Evolutionary conservation across 495 filamentous ascomycete genomes (phyloP), one percentile per base, ranked within the genome.

Genomic region (Annulohypoxylon maeteangense): DNA sequence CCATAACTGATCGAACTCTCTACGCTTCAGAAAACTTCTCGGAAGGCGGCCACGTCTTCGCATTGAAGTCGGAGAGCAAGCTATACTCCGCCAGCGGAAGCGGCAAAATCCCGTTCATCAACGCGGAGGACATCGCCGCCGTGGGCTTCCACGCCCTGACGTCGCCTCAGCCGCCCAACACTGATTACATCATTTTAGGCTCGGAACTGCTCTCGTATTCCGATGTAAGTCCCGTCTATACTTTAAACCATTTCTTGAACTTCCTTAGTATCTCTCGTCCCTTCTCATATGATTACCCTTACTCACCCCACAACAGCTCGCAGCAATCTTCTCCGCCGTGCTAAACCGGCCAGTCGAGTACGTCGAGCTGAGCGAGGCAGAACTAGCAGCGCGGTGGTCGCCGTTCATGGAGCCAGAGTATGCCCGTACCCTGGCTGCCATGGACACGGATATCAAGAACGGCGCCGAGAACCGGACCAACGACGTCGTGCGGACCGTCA

Each of bases 41-140:
- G 34, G 66, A 78, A 50, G 78, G 80, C 31, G 65, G 58, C 0
- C 75, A 80, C 55, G 50, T 74, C 7, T n/a, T 32, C 6, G 66
- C 78, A 0, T 79, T 87, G 68, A 76, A 71, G 7, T 72, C 80
- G n/a, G 78, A 83, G 62, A 72, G 76, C 74, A 79, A 77, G 44
- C 73, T 87, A 18, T 81, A 82, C 71, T 82, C 83, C 22, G 81
- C 83, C 5, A 78, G 81, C 0, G 75, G 80, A 12, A 62, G 79
- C 16, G 85, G 83, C 16, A 81, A 79, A 64, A 75, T 87, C 47
- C 80, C 82, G 0, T 86, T 82, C 72, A 71, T 86, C n/a, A 80
- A 79, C 18, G 79, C 79, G 5, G 70, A 81, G 14, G 85, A 86
- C 59, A 84, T 87, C 53, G 83, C 84, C 1, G 76, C 79, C 20